Evolutionary conservation across 495 filamentous ascomycete species (phyloP).

Genomic region (Bacidia rubella): DNA sequence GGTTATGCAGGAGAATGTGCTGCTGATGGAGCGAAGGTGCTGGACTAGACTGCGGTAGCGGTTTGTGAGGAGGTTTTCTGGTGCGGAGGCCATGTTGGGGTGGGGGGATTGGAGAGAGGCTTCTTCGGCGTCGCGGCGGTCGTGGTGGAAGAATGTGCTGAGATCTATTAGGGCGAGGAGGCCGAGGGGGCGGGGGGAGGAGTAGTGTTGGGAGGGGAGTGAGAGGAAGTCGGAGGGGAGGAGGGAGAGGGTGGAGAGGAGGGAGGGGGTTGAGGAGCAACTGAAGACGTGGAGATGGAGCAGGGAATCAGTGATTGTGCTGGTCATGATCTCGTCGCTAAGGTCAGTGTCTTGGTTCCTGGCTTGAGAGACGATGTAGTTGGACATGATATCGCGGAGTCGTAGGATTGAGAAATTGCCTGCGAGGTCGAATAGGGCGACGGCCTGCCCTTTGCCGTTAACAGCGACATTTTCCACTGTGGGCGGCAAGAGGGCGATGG

Average conservation of each 20-base stretch:
- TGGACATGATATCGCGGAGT: slow-evolving; percentile 25
- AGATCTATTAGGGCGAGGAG: slow-evolving; percentile 40
- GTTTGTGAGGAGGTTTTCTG: slow-evolving; percentile 5
- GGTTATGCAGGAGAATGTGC: slow-evolving; percentile 19
- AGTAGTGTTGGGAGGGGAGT: slow-evolving; percentile 29
- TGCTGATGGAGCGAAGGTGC: slow-evolving; percentile 13
- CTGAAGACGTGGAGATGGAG: slow-evolving; percentile 39
- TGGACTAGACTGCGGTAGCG: slow-evolving; percentile 31
- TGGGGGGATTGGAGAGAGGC: slow-evolving; percentile 27
- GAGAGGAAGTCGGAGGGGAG: slow-evolving; percentile 41
- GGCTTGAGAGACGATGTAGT: slow-evolving; percentile 16
- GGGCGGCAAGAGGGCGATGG: slow-evolving; percentile 43
- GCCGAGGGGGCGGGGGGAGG: slow-evolving; percentile 31
- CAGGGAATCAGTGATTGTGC: slow-evolving; percentile 19
- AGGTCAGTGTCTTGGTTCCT: slow-evolving; percentile 1
- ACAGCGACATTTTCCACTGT: slow-evolving; percentile 22
- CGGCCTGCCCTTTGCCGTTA: slow-evolving; percentile 40
- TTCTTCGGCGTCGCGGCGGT: slow-evolving; percentile 35
- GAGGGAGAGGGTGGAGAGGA: slow-evolving; percentile 36
- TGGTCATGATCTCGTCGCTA: slow-evolving; percentile 17
- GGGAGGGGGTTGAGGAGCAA: slow-evolving; percentile 36
- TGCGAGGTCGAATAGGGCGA: slow-evolving; percentile 60
- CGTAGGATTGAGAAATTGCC: slow-evolving; percentile 49
- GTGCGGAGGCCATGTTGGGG: slow-evolving; percentile 15
- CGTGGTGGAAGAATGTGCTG: slow-evolving; percentile 46